phyloP scores from a whole-genome alignment of 163 green algal species.

The Scenedesmus sp. region DNA sequence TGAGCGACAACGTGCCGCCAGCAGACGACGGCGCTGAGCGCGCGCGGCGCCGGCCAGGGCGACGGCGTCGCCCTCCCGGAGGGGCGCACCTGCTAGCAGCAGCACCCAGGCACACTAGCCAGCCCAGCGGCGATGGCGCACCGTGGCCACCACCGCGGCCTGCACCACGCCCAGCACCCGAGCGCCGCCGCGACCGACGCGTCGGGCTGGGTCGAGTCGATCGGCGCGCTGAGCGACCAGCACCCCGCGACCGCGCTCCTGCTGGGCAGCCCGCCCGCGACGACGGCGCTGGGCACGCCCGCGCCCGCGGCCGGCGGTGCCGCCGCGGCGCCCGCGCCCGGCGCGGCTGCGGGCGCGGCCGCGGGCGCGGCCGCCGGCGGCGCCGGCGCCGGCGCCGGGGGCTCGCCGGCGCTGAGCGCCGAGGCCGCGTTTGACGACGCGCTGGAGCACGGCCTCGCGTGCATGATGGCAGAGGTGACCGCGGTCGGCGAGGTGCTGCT shows the following conservation, averaged over 20 bases:
- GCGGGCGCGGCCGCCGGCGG: neutral
- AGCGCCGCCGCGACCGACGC: slow-evolving; percentile 30
- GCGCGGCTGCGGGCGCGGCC: neutral
- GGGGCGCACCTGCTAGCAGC: neutral
- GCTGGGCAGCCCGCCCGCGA: slow-evolving; percentile 51
- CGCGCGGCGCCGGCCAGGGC: too few relatives aligned
- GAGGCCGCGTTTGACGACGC: slow-evolving; percentile 65
- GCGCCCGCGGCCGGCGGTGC: neutral
- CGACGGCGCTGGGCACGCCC: too few relatives aligned
- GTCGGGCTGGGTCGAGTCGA: slow-evolving; percentile 79
- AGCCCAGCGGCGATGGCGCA: neutral
- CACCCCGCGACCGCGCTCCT: slow-evolving; percentile 57
- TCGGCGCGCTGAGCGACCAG: slow-evolving; percentile 66
- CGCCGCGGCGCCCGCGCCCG: neutral
- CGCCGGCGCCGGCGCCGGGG: neutral
- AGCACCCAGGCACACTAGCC: too few relatives aligned
- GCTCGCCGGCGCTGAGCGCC: slow-evolving; percentile 24
- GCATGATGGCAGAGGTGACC: slow-evolving; percentile 65
- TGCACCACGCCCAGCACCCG: slow-evolving; percentile 25
- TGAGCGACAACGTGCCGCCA: slow-evolving; percentile 4
- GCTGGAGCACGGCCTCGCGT: slow-evolving; percentile 64
- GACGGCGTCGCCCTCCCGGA: too few relatives aligned
- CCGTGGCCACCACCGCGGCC: slow-evolving; percentile 21
- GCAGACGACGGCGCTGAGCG: neutral
- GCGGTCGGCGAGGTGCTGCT: slow-evolving; percentile 78